Base-by-base conservation (phyloP, 2,329 filamentous ascomycete species). In the Venturia effusa region DNA sequence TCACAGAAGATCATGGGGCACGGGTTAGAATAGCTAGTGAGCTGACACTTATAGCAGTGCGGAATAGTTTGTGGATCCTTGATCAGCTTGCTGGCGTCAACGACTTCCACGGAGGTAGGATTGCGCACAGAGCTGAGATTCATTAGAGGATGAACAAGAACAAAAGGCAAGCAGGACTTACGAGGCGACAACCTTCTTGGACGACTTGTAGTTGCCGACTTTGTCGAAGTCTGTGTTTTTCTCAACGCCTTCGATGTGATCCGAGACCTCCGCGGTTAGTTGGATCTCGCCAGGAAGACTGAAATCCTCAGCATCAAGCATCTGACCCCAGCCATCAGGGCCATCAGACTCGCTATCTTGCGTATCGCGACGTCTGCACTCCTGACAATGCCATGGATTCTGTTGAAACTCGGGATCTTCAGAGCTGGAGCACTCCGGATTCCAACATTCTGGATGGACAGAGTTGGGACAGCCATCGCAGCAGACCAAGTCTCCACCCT, bases 391-490 rank as follows among this genome's bases (percentile, higher is more conserved):
- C 30, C 62, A 64, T 57, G 57, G 63, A 34, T 57, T 57, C 51
- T 57, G 51, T 34, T 57, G 51, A 11, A 57, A 57, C 11, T 57
- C 51, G 17, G 62, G 27, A n/a, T 64, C 63, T 15, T 60, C 51
- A 32, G 54, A 40, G n/a, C 48, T 59, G 19, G 40, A 24, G 17
- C 30, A 54, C 45, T 90, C 88, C 66, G 93, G 92, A 74, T 95
- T 88, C 68, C 94, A 85, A 74, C 94, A 97, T 66, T 84, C 82
- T 73, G 94, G 91, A 76, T 97, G 94, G 76, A 95, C 97, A 6
- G 92, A 90, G 68, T 90, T 86, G 66, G 88, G 84, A 77, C 94
- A 99, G 67, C 89, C 90, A 77, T 97, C 94, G 75, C 94, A 99
- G 77, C 92, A 97, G 68, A 97, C 83, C 67, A 99, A 83, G 69